phyloP scores from a whole-genome alignment of 2,329 filamentous ascomycete species.

The Elsinoe arachidis region DNA sequence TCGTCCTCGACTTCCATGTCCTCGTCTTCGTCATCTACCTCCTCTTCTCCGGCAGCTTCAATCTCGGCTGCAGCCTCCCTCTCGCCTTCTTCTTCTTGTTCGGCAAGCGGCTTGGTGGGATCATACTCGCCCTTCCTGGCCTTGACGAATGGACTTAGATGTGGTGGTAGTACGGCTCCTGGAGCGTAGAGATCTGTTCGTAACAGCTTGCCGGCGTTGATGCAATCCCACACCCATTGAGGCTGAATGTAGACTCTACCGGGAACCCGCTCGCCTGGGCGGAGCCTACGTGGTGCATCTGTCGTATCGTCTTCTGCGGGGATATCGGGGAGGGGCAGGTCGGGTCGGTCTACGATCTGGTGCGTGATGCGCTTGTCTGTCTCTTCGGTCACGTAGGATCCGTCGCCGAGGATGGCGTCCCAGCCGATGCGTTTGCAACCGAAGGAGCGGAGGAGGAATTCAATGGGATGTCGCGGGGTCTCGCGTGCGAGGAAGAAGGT shows the following conservation, averaged over 20 bases:
- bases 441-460: slow-evolving; percentile 88
- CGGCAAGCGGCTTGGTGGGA: slow-evolving; percentile 73
- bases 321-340: slow-evolving; percentile 45
- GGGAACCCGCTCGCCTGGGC: slow-evolving; percentile 67
- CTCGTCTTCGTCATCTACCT: slow-evolving; percentile 27
- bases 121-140: slow-evolving; percentile 81
- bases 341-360: slow-evolving; percentile 87
- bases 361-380: slow-evolving; percentile 84
- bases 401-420: slow-evolving; percentile 83
- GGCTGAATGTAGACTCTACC: slow-evolving; percentile 90
- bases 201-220: slow-evolving; percentile 86
- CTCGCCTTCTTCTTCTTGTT: slow-evolving; percentile 81
- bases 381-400: slow-evolving; percentile 86
- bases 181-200: slow-evolving; percentile 81
- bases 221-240: slow-evolving; percentile 96
- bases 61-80: slow-evolving; percentile 45
- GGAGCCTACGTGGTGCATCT: slow-evolving; percentile 35
- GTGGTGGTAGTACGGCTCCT: slow-evolving; percentile 80
- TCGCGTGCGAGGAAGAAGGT: slow-evolving; percentile 92
- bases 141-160: slow-evolving; percentile 94
- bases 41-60: slow-evolving; percentile 30
- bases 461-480: slow-evolving; percentile 78
- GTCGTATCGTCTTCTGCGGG: slow-evolving; percentile 45
- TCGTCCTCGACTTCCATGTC: slow-evolving; percentile 33
- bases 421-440: slow-evolving; percentile 94